Evolutionary conservation across 371 early-diverging fungal genomes (phyloP).

Genomic region (Scutellospora calospora): DNA sequence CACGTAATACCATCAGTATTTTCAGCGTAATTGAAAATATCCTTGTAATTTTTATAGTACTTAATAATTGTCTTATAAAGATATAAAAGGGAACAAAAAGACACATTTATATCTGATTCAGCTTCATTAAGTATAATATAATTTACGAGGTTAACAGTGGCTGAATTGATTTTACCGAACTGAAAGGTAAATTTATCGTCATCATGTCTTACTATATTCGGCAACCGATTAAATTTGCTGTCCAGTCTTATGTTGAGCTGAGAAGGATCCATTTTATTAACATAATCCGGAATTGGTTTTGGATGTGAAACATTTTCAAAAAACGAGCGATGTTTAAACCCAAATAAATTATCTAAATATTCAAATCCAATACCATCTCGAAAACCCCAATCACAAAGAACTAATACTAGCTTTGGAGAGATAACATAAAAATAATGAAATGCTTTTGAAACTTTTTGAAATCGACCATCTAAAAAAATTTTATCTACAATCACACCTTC

Average conservation of each 20-base stretch:
- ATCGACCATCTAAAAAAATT: background rate
- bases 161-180: constrained; percentile 36
- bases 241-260: no score
- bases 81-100: constrained; percentile 14
- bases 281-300: constrained; percentile 5
- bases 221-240: no score
- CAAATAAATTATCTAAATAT: background rate
- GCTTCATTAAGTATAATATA: constrained; percentile 33
- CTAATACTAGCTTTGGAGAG: constrained; percentile 34
- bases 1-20: no score
- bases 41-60: constrained; percentile 14
- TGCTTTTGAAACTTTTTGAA: constrained; percentile 1
- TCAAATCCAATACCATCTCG: constrained; percentile 30
- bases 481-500: constrained; percentile 4
- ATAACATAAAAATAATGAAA: constrained; percentile 35
- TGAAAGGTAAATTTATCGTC: constrained; percentile 31
- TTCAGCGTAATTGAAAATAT: background rate
- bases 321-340: constrained; percentile 3
- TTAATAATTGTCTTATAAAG: constrained; percentile 41
- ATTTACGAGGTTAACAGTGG: constrained; percentile 29
- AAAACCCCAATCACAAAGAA: constrained; percentile 6
- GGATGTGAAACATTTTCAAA: constrained; percentile 36
- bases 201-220: background rate
- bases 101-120: constrained; percentile 1
- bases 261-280: no score